These are phyloP conservation scores for Chenopodium formosanum DNA, from an alignment of 148 eudicot species.

Conservation along the genomic window DNA sequence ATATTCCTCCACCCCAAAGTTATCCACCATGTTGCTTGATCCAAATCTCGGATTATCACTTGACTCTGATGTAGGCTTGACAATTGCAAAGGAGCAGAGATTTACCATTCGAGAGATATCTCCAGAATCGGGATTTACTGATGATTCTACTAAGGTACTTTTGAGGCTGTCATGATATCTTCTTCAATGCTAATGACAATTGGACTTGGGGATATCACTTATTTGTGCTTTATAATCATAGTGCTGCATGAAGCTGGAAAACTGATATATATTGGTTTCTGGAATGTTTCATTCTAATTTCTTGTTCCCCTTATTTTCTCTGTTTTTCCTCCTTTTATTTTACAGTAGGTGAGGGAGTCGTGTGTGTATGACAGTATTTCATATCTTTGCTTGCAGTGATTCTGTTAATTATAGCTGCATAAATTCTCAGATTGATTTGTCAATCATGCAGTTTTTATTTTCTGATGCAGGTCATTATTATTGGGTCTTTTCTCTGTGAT, in stretches of 20 bases:
- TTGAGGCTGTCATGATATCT: not conserved
- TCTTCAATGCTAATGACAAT: not conserved
- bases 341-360: not conserved
- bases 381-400: not conserved
- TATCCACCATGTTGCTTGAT: conserved; percentile 42
- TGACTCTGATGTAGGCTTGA: conserved; percentile 49
- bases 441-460: not conserved
- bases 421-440: not conserved
- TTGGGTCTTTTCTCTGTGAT: conserved; percentile 79
- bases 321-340: not conserved
- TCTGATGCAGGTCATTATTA: conserved; percentile 69
- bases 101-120: conserved; percentile 69
- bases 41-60: conserved; percentile 44
- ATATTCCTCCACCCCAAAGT: conserved; percentile 32
- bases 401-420: not conserved
- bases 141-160: conserved; percentile 63
- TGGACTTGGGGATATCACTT: not conserved
- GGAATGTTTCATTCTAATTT: not conserved
- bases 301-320: not conserved
- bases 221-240: not conserved
- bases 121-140: conserved; percentile 76
- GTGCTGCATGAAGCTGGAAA: not conserved
- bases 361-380: not conserved
- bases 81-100: conserved; percentile 55
- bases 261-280: not conserved